Evolutionary conservation across 371 early-diverging fungal species (phyloP), one percentile per base, ranked within the genome.

Genomic region (Neoconidiobolus thromboides): DNA sequence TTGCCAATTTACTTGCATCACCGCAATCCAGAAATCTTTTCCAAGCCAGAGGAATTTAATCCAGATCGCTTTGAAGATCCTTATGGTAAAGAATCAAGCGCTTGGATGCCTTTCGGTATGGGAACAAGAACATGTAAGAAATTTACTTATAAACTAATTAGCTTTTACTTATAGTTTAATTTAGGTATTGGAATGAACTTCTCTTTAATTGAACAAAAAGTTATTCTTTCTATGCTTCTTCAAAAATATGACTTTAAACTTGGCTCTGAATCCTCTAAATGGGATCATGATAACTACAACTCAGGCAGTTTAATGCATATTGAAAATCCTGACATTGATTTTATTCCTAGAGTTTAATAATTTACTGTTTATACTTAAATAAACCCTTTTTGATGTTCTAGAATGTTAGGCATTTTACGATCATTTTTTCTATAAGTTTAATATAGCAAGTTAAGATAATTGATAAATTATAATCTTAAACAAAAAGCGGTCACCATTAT

Each of bases 111-210:
- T 9, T 55, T 55, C 26, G 55, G 55, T 41, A 15, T 5, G 4
- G 55, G 55, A 42, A 6, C 40, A 5, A 36, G 55, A 10, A 5
- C 5, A 41, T 55, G 55, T 51, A 55, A 55, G 55, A 12, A 46
- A 9, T 46, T 46, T 9, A 46, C 6, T 46, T 46, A n/a, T 55
- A 3, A 38, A 14, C 14, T 9, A 40, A 37, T 36, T 3, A 15
- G 10, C 14, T 12, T 12, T 5, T 40, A 12, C 55, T 55, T 37
- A 55, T 36, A 46, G 6, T 46, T 46, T 46, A 55, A 40, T 39
- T 26, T 58, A 58, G 58, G 73, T 38, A 60, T 71, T 14, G 73
- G 71, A 1, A 67, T 64, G 64, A 65, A 65, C 42, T 71, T 69
- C 42, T 60, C 62, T 39, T 44, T 69, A 39, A 62, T 54, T 2